Evolutionary conservation across 495 filamentous ascomycete genomes (phyloP).

Genomic region (Lichenothelia convexa): DNA sequence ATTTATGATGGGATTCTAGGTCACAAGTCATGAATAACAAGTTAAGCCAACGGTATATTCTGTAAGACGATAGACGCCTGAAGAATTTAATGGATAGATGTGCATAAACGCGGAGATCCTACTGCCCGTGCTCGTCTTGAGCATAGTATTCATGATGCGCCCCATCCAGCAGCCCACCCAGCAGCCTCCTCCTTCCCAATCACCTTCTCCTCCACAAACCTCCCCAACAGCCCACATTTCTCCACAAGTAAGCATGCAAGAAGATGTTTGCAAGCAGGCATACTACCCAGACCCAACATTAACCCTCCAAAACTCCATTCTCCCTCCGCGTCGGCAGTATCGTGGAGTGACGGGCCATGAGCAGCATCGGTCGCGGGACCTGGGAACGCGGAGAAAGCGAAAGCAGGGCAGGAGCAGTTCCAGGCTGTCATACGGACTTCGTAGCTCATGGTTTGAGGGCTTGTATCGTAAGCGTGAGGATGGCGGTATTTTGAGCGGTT

Average conservation of each 20-base stretch:
- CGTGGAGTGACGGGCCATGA: not conserved
- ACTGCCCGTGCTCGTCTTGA: no score
- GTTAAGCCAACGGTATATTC: no score
- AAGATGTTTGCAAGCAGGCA: slow-evolving; percentile 74
- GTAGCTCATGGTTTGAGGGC: slow-evolving; percentile 28
- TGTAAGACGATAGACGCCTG: no score
- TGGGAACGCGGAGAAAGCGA: slow-evolving; percentile 51
- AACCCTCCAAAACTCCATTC: slow-evolving; percentile 32
- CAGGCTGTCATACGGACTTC: slow-evolving; percentile 57
- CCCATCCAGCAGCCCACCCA: slow-evolving; percentile 53
- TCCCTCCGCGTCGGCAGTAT: slow-evolving; percentile 1
- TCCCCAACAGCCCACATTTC: slow-evolving; percentile 39
- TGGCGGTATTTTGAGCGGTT: slow-evolving; percentile 7
- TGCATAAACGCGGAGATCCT: no score
- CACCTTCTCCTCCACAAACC: slow-evolving; percentile 32
- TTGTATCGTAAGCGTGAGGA: slow-evolving; percentile 12
- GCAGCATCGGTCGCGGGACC: slow-evolving; percentile 5
- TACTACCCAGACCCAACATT: slow-evolving; percentile 19
- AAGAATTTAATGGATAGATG: no score
- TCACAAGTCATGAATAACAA: no score
- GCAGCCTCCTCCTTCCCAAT: slow-evolving; percentile 51
- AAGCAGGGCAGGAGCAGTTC: slow-evolving; percentile 79
- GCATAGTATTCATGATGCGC: no score
- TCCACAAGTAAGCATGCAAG: slow-evolving; percentile 68
- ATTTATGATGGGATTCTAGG: no score